Evolutionary conservation across 345 rosid genomes (phyloP).

Genomic region (Eucalyptus erythrocorys): DNA sequence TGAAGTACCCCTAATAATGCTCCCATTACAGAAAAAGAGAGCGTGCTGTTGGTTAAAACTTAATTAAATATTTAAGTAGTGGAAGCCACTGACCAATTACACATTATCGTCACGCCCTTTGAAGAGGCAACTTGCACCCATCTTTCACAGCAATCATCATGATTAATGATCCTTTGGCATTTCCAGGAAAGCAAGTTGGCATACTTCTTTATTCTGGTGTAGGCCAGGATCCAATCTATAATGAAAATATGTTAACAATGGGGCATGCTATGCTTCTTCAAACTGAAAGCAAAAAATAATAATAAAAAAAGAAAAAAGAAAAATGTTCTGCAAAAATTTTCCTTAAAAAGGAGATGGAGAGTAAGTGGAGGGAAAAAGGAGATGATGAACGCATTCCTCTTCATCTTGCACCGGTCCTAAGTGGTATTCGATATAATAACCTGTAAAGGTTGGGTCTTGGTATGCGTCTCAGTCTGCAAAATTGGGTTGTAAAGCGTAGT

Average conservation of each 20-base stretch:
- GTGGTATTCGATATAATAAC: background rate
- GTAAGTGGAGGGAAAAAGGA: background rate
- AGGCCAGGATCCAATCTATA: background rate
- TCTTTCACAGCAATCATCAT: background rate
- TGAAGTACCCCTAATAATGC: background rate
- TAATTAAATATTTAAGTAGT: background rate
- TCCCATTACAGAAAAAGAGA: background rate
- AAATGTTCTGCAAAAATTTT: background rate
- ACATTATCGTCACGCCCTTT: background rate
- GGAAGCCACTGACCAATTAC: background rate
- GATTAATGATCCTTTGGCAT: background rate
- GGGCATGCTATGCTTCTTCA: background rate
- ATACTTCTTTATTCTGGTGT: background rate
- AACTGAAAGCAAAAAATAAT: background rate
- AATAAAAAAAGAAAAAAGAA: background rate
- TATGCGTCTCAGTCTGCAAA: background rate
- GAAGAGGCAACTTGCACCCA: background rate
- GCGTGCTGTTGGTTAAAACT: background rate
- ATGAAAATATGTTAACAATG: background rate
- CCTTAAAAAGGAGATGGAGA: background rate
- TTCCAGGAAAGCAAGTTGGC: background rate
- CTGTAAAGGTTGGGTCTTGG: background rate
- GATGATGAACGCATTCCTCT: background rate
- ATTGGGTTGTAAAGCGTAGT: background rate
- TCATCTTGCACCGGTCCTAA: background rate